phyloP scores from a whole-genome alignment of 192 early-diverging fungal species.

The Gaertneriomyces sp. region DNA sequence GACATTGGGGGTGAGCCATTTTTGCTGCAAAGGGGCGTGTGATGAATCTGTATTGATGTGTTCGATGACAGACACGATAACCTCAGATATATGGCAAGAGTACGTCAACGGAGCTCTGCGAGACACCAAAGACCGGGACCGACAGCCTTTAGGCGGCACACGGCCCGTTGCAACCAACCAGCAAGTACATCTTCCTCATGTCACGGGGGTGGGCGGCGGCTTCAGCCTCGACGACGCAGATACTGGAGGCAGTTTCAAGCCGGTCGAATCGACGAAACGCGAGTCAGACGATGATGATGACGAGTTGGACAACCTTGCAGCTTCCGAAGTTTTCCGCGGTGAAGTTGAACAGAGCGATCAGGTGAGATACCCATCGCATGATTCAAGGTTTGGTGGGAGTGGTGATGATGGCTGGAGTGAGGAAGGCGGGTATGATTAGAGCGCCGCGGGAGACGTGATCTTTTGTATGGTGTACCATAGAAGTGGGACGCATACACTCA shows the following conservation, averaged over 20 bases:
- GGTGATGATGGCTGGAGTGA: constrained; percentile 27
- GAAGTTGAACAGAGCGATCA: constrained; percentile 65
- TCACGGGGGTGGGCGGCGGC: constrained; percentile 21
- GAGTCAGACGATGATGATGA: constrained; percentile 54
- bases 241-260: constrained; percentile 19
- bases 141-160: constrained; percentile 52
- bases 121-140: constrained; percentile 54
- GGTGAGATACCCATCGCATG: constrained; percentile 37
- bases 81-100: constrained; percentile 52
- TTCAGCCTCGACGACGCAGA: constrained; percentile 37
- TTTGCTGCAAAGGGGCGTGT: not conserved
- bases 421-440: constrained; percentile 32
- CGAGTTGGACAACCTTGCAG: constrained; percentile 41
- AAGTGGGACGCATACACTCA: no score
- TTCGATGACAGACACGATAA: constrained; percentile 34
- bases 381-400: constrained; percentile 9
- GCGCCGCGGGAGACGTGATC: no score
- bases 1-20: constrained; percentile 39
- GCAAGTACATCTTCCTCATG: constrained; percentile 21
- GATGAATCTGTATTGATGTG: not conserved
- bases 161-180: constrained; percentile 43
- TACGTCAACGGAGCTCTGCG: constrained; percentile 44
- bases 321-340: constrained; percentile 39
- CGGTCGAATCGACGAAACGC: constrained; percentile 7
- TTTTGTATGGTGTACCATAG: no score